A percentile compares a stretch with the other conserved stretches of the same genome.
These are phyloP conservation scores for Anaeramoeba flamelloides DNA, from an alignment of 78 protist genomes.

Conservation along the genomic window DNA sequence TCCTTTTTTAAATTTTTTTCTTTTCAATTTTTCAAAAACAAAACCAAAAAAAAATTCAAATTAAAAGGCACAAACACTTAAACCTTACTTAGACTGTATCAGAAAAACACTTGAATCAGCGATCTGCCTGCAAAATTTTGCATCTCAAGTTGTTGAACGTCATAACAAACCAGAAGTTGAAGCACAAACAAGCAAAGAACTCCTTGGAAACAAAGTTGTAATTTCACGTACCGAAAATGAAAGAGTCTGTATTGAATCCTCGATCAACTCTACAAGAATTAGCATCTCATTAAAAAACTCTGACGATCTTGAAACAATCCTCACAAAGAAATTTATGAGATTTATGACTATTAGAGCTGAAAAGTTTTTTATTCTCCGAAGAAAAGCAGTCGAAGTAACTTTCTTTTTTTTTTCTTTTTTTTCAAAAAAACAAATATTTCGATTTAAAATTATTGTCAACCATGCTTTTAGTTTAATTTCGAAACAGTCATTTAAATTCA, in stretches of 20 bases:
- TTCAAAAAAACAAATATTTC: too few species aligned
- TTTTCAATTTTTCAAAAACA: too few species aligned
- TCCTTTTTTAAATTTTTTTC: too few species aligned
- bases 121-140: constrained; percentile 75
- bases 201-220: constrained; percentile 62
- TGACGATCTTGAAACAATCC: constrained; percentile 75
- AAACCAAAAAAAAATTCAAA: too few species aligned
- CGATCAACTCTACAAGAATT: constrained; percentile 90
- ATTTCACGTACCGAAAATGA: constrained; percentile 70
- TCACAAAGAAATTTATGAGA: constrained; percentile 66
- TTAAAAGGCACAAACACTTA: too few species aligned
- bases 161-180: constrained; percentile 99
- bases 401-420: constrained; percentile 1
- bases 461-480: too few species aligned
- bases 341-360: constrained; percentile 92
- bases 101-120: constrained; percentile 74
- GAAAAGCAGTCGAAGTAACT: constrained; percentile 60
- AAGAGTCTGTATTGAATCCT: constrained; percentile 69
- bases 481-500: too few species aligned
- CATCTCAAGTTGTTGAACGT: constrained; percentile 87
- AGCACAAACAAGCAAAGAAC: constrained; percentile 47
- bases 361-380: constrained; percentile 67
- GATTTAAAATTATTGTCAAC: too few species aligned
- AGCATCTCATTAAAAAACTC: constrained; percentile 63
- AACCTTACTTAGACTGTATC: constrained; percentile 73